A percentile compares a stretch with the other conserved stretches of the same genome.
Conservation (phyloP, 768 basidiomycete species). For the Lactifluus subvellereus region DNA sequence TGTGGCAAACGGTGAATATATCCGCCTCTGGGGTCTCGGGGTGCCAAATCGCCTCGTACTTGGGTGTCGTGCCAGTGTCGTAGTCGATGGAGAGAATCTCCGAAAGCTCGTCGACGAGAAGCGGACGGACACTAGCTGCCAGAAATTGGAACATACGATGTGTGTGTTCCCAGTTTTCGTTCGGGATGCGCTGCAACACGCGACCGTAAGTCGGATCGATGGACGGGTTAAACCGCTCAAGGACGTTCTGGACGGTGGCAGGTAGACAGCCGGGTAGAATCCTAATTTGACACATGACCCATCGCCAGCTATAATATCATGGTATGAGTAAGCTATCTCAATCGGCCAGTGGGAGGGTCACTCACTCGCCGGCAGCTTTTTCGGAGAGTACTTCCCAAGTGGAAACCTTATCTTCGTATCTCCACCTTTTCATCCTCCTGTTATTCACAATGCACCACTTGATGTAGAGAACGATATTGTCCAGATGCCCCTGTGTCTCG, state of each 20-base stretch:
- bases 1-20: constrained; percentile 16
- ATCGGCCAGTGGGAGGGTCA: background rate
- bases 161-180: constrained; percentile 19
- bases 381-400: constrained; percentile 14
- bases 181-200: constrained; percentile 24
- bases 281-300: constrained; percentile 26
- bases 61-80: constrained; percentile 15
- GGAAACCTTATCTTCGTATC: constrained; percentile 5
- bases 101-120: constrained; percentile 25
- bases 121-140: constrained; percentile 16
- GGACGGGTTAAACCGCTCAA: constrained; percentile 21
- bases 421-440: constrained; percentile 24
- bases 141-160: constrained; percentile 26
- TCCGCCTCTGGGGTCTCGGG: constrained; percentile 16
- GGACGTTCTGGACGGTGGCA: constrained; percentile 17
- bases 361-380: constrained; percentile 15
- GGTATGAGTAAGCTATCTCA: background rate
- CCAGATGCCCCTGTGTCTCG: constrained; percentile 3
- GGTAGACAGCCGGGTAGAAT: constrained; percentile 20
- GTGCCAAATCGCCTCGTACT: constrained; percentile 20
- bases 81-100: constrained; percentile 27
- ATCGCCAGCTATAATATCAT: constrained; percentile 25
- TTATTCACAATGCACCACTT: constrained; percentile 17
- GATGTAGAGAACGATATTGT: constrained; percentile 11
- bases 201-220: constrained; percentile 26